Evolutionary conservation across 805 yeast species (phyloP).

Genomic region (Lipomyces sp.): DNA sequence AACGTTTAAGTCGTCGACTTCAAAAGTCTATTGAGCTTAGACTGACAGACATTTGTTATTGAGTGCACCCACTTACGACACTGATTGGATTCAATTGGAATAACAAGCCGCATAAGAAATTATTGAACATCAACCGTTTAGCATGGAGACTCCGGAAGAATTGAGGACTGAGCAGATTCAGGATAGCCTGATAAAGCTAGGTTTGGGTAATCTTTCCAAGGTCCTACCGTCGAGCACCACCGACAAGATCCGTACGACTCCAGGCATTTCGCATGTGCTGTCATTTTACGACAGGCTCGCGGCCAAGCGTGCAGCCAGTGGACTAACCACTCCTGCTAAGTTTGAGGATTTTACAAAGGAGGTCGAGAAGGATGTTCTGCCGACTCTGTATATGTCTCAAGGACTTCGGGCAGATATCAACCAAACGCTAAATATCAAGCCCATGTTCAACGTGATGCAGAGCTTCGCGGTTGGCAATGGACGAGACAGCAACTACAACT

Average conservation of each 20-base stretch:
- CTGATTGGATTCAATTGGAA: background rate
- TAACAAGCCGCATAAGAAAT: background rate
- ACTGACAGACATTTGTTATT: background rate
- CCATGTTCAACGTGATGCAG: constrained; percentile 96
- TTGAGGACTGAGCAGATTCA: background rate
- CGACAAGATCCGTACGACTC: constrained; percentile 55
- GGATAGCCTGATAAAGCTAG: constrained; percentile 1
- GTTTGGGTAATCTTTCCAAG: background rate
- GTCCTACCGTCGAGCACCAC: background rate
- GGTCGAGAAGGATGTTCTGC: constrained; percentile 89
- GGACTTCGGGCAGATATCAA: constrained; percentile 96
- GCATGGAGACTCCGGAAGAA: background rate
- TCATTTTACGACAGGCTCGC: constrained; percentile 73
- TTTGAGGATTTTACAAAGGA: constrained; percentile 92
- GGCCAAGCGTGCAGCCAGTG: constrained; percentile 79
- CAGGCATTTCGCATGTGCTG: constrained; percentile 76
- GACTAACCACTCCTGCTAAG: constrained; percentile 90
- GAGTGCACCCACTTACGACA: background rate
- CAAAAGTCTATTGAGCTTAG: background rate
- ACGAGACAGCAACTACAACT: constrained; percentile 80
- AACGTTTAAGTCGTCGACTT: background rate
- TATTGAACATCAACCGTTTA: background rate
- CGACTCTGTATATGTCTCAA: constrained; percentile 86
- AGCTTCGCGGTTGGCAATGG: constrained; percentile 87
- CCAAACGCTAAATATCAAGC: constrained; percentile 87